phyloP scores from a whole-genome alignment of 306 rosid genomes.

The Carpinus fangiana region DNA sequence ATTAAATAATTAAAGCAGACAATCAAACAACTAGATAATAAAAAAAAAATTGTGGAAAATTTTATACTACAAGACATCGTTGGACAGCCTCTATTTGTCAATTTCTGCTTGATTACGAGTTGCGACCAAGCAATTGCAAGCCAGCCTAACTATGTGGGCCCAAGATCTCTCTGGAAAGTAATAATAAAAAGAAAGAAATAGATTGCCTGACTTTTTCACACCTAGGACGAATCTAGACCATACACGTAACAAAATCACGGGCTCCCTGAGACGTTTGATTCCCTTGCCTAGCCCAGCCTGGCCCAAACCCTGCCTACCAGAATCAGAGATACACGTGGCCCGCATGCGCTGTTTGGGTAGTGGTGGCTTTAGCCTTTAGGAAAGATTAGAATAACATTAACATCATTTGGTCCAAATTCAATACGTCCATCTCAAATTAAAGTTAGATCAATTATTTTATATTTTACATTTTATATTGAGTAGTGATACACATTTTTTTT shows the following conservation, averaged over 20 bases:
- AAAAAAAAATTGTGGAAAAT: neutral
- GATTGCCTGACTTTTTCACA: neutral
- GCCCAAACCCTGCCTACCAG: neutral
- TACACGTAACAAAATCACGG: conserved; percentile 8
- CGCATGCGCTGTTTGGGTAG: neutral
- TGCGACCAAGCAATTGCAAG: neutral
- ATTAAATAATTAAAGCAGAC: too few species aligned
- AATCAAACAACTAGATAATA: too few species aligned
- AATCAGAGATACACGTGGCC: conserved; percentile 25
- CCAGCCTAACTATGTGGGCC: neutral
- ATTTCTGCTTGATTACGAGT: neutral
- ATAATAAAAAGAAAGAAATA: neutral
- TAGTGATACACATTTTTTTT: too few species aligned
- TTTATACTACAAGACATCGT: neutral
- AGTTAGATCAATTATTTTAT: too few species aligned
- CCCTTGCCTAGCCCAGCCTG: conserved; percentile 3
- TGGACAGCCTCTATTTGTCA: neutral
- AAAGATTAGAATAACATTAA: neutral
- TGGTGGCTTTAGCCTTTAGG: conserved; percentile 14
- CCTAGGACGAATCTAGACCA: neutral
- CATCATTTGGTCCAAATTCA: conserved; percentile 2
- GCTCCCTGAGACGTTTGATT: conserved; percentile 3
- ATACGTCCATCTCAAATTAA: too few species aligned
- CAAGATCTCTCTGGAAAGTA: neutral
- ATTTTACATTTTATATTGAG: too few species aligned